These are phyloP conservation scores for Fraxinus albicans DNA, from an alignment of 305 asterid genomes.

Conservation along the genomic window DNA sequence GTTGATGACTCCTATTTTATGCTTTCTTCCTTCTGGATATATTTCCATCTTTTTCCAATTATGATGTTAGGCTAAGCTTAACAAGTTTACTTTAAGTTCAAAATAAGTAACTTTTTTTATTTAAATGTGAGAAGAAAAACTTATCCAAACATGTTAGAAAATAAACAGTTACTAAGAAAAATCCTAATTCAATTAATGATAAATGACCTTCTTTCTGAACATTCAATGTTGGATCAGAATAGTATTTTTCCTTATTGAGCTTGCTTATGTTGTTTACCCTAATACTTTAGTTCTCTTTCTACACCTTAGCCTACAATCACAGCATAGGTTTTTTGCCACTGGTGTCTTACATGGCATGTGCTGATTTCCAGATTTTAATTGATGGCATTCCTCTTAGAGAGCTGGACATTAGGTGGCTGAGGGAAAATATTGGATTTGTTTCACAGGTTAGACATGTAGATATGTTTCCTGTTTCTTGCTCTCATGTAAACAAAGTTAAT, in stretches of 20 bases:
- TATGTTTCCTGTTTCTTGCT: neutral
- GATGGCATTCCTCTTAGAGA: slow-evolving; percentile 40
- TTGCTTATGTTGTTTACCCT: neutral
- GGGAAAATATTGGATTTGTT: slow-evolving; percentile 48
- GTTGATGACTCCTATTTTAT: neutral
- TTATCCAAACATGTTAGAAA: neutral
- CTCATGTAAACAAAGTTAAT: neutral
- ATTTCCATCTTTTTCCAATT: neutral
- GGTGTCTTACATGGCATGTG: neutral
- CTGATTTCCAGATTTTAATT: slow-evolving; percentile 40
- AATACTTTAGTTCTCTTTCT: neutral
- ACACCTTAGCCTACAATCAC: neutral
- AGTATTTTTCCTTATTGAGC: neutral
- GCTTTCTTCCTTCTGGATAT: neutral
- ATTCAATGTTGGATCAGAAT: neutral
- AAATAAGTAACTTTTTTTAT: neutral
- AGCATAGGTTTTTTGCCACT: neutral
- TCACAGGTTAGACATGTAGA: slow-evolving; percentile 38
- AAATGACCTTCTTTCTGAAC: neutral
- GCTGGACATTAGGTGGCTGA: slow-evolving; percentile 51
- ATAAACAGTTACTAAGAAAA: neutral
- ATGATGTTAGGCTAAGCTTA: neutral
- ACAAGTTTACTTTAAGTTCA: neutral
- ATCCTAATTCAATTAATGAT: neutral
- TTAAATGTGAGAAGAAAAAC: neutral